Evolutionary conservation across 345 rosid genomes (phyloP).

Genomic region (Theobroma cacao): DNA sequence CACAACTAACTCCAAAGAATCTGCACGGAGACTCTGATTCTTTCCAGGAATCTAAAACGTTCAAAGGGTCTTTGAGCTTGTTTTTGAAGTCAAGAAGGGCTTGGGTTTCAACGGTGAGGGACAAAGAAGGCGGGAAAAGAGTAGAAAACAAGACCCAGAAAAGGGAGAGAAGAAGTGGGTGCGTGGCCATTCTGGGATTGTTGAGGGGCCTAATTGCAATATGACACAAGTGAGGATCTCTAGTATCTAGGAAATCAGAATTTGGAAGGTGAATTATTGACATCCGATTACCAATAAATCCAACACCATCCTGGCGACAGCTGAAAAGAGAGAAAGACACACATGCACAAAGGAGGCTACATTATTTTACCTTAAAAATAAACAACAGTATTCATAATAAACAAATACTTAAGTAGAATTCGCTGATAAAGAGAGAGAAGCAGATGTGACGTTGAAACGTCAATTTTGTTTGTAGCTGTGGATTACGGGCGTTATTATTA

Average conservation of each 20-base stretch:
- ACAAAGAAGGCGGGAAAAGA: conserved; percentile 36
- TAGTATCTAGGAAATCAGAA: not conserved
- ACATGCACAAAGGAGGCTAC: not conserved
- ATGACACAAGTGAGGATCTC: not conserved
- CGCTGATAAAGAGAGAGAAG: not conserved
- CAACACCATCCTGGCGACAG: conserved; percentile 13
- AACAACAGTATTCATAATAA: not conserved
- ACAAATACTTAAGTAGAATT: not conserved
- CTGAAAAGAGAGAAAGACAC: conserved; percentile 13
- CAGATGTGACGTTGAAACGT: conserved; percentile 24
- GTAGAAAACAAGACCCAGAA: conserved; percentile 10
- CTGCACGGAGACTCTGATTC: conserved; percentile 55
- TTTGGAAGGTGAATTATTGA: conserved; percentile 4
- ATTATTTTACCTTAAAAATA: not conserved
- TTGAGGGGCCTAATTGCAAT: conserved; percentile 3
- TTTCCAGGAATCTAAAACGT: conserved; percentile 63
- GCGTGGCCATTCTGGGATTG: conserved; percentile 23
- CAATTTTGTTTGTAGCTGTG: conserved; percentile 35
- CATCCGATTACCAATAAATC: not conserved
- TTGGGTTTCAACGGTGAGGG: conserved; percentile 41
- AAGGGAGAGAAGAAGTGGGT: conserved; percentile 5
- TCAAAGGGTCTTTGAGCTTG: conserved; percentile 55
- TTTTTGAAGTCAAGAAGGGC: conserved; percentile 69
- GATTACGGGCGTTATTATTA: conserved; percentile 9
- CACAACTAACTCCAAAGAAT: conserved; percentile 63